Conservation (phyloP, 805 yeast genomes). For the Candida hispaniensis region DNA sequence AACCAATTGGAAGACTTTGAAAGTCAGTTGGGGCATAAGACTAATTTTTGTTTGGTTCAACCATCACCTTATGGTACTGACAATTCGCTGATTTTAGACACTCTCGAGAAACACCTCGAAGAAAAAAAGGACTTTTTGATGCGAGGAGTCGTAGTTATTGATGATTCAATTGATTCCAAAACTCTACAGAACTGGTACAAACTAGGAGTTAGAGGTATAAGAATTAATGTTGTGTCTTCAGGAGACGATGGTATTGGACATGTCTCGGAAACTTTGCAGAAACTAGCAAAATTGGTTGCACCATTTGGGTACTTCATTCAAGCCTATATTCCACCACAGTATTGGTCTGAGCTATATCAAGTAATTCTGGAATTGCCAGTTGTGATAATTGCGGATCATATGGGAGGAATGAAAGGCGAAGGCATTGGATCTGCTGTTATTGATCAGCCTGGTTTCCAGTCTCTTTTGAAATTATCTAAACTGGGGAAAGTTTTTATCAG, state of each 20-base stretch:
- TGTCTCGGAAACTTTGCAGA: background rate
- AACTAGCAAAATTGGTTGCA: slow-evolving; percentile 3
- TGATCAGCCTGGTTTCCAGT: slow-evolving; percentile 5
- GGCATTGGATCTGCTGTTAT: too few relatives aligned
- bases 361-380: slow-evolving; percentile 12
- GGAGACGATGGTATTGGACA: slow-evolving; percentile 3
- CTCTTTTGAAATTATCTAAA: slow-evolving; percentile 4
- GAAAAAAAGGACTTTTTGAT: background rate
- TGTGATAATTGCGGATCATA: slow-evolving; percentile 8
- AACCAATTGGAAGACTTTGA: slow-evolving; percentile 3
- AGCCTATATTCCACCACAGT: slow-evolving; percentile 9
- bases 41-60: slow-evolving; percentile 7
- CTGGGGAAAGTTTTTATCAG: slow-evolving; percentile 7
- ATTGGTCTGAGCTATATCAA: slow-evolving; percentile 10
- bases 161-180: background rate
- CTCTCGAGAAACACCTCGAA: slow-evolving; percentile 4
- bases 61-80: slow-evolving; percentile 13
- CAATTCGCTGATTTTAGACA: slow-evolving; percentile 9
- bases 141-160: slow-evolving; percentile 13
- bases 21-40: slow-evolving; percentile 4
- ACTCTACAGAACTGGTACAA: slow-evolving; percentile 10
- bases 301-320: slow-evolving; percentile 15
- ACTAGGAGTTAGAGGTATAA: slow-evolving; percentile 7
- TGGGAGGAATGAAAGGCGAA: slow-evolving; percentile 9
- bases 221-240: slow-evolving; percentile 13